Evolutionary conservation across 257 asterid species (phyloP), one percentile per base, ranked within the genome.

Genomic region (Jasminum sambac): DNA sequence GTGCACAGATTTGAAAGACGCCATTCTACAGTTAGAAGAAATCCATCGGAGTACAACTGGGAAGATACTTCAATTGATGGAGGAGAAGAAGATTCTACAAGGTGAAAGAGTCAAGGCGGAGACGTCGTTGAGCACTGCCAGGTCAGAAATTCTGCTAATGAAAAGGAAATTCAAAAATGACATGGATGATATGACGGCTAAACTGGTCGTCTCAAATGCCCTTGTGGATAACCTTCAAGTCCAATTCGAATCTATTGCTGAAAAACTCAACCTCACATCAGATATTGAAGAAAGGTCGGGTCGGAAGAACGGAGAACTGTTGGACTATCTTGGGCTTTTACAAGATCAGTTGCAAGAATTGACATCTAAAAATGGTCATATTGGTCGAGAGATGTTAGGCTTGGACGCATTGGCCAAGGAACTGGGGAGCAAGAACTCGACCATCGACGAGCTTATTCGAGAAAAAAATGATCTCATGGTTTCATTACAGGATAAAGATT

Each of bases 201-300:
- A 85, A 77, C 76, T 87, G 24, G 86, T 82, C 68, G 64, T 73
- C 34, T 88, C 99, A 21, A 82, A 80, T 83, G 82, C 90, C 66
- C 84, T 91, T 58, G 87, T 89, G 74, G 93, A 83, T 34, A 86
- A 84, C 66, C 92, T 95, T 83, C 90, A 87, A 76, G 74, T 77
- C 67, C 88, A 86, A 72, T 83, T 95, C 26, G 98, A 91, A 70
- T 79, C 85, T 52, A 80, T 95, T 75, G 87, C 86, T 44, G 80
- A 82, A 30, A 91, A 83, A 80, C 63, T 88, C 57, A 84, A 83
- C 50, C 69, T 75, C 30, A 83, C 81, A 79, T 82, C 85, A 44
- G 90, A 89, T 71, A 74, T 83, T 14, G 97, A 88, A 69, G 94
- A 84, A 71, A 87, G 77, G 23, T 79, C 76, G 68, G 69, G 73